A percentile compares a stretch with the other conserved stretches of the same genome.
Conservation (phyloP, 2,329 filamentous ascomycete genomes). For the Monosporascus sp. region DNA sequence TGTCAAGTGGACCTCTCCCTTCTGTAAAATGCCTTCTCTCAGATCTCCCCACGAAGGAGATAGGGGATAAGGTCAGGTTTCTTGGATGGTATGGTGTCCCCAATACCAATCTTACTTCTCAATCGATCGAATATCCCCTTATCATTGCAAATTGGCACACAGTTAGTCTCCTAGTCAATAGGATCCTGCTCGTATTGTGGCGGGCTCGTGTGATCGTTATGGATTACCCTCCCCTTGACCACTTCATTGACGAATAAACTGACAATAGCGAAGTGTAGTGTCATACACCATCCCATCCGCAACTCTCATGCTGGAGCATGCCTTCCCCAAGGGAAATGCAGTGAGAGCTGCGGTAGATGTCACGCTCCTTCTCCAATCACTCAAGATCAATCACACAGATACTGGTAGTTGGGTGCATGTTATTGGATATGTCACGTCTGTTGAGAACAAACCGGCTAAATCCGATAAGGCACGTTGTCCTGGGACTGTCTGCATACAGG, state of each 20-base stretch:
- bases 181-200: no score
- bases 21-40: conserved; percentile 63
- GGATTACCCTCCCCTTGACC: conserved; percentile 4
- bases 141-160: no score
- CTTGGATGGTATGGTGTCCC: conserved; percentile 70
- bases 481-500: conserved; percentile 54
- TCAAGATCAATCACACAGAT: conserved; percentile 59
- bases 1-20: conserved; percentile 58
- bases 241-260: conserved; percentile 13
- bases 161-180: no score
- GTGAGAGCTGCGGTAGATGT: conserved; percentile 63
- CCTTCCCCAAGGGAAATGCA: conserved; percentile 46
- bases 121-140: not conserved
- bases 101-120: not conserved
- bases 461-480: conserved; percentile 5
- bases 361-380: conserved; percentile 60
- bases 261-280: conserved; percentile 38
- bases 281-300: conserved; percentile 51
- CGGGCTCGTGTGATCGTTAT: no score
- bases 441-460: conserved; percentile 7
- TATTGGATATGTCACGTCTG: conserved; percentile 66
- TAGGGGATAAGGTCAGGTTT: conserved; percentile 80
- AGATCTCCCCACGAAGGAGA: conserved; percentile 45
- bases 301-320: conserved; percentile 63
- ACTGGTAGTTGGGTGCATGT: conserved; percentile 87